Evolutionary conservation across 108 stramenopile species (phyloP), one percentile per base, ranked within the genome.

Genomic region (Cyclotella baltica): DNA sequence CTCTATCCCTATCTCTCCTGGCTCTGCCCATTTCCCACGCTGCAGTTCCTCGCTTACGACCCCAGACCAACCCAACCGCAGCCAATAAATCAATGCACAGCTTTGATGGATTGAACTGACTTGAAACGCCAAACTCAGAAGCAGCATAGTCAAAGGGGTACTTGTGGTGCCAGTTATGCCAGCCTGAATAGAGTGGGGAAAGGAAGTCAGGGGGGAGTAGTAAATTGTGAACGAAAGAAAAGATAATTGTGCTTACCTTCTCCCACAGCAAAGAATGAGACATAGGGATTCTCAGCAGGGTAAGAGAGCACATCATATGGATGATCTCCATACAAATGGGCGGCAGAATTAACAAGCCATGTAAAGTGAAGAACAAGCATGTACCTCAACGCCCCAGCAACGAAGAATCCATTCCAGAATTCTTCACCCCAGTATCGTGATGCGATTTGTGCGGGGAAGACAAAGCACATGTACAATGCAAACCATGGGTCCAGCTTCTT

Each of bases 81-180:
- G 96, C 95, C 48, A 90, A 72, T 40, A 73, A 46, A 73, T 98
- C 98, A 76, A 99, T 98, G 86, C 98, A 86, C 46, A 98, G 67
- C 78, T 98, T 98, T 64, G 93, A 93, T 8, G 99, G 99, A 76
- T 99, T 98, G 92, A 97, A 99, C 85, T 99, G 99, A 57, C 81
- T 74, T 3, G 92, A 92, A 51, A 98, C 83, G 47, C 98, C 98
- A 67, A 93, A 98, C 87, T 99, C 98, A 31, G 92, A 91, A 5
- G 98, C 97, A 55, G 97, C 96, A 79, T 99, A 99, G 79, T 99
- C 98, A 86, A 93, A 98, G 62, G 99, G 99, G 83, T 98, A 99
- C 77, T 98, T 98, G 96, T 99, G 99, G 81, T 99, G 99, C 98
- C 98, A 99, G 95, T 99, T 99, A 89, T 99, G 99, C 98, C 98